phyloP scores from a whole-genome alignment of 805 yeast species.

The Myxozyma geophila region DNA sequence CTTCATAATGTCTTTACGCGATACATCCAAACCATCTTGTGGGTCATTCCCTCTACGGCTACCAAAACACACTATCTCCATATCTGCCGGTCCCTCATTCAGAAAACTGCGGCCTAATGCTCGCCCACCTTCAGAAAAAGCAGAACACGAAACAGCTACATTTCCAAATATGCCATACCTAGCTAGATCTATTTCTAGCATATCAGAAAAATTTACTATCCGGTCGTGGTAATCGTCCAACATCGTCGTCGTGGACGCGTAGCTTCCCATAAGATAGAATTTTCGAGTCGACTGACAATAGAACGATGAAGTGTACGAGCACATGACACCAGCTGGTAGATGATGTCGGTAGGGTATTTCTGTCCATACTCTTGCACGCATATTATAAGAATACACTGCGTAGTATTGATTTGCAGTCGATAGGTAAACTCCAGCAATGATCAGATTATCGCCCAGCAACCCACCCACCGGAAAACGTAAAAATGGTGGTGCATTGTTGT shows the following conservation, averaged over 20 bases:
- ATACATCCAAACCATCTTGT: no score
- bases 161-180: constrained; percentile 19
- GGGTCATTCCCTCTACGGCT: neutral
- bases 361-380: constrained; percentile 14
- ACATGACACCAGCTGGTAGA: neutral
- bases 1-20: neutral
- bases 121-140: constrained; percentile 25
- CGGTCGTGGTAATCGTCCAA: constrained; percentile 25
- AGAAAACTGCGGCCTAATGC: constrained; percentile 14
- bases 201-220: constrained; percentile 10
- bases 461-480: constrained; percentile 31
- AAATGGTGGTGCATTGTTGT: constrained; percentile 22
- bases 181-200: constrained; percentile 22
- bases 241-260: constrained; percentile 3
- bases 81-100: constrained; percentile 21
- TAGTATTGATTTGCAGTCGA: constrained; percentile 11
- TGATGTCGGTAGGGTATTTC: constrained; percentile 11
- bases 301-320: constrained; percentile 21
- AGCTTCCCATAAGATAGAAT: constrained; percentile 16
- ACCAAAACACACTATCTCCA: constrained; percentile 26
- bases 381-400: constrained; percentile 22
- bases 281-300: neutral
- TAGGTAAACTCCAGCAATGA: constrained; percentile 22
- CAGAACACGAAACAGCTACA: constrained; percentile 1
- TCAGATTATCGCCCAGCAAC: constrained; percentile 20